Percentiles rank a stretch among this genome's conserved stretches.
Evolutionary conservation across 2,329 filamentous ascomycete genomes (phyloP).

Genomic region (Ophiognomonia clavigignenti-juglandacearum): DNA sequence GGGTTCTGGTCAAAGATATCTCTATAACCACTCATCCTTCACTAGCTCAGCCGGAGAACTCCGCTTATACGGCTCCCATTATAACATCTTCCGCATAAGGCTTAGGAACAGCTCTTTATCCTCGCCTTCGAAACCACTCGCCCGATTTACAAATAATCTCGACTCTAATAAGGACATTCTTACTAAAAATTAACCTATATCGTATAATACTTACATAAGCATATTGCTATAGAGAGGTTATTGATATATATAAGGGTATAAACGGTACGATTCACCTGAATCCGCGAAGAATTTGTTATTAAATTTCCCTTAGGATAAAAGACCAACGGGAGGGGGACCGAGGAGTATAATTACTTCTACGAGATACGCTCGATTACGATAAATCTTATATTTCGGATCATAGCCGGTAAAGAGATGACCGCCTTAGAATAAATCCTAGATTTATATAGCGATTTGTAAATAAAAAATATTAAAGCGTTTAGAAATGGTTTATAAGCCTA

Average conservation of each 20-base stretch:
- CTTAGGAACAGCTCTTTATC: slow-evolving; percentile 26
- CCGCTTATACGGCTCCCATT: slow-evolving; percentile 29
- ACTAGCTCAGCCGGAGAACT: slow-evolving; percentile 25
- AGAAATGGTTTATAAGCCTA: not conserved
- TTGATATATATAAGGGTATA: too few relatives aligned
- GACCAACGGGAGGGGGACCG: not conserved
- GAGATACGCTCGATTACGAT: slow-evolving; percentile 1
- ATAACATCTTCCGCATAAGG: slow-evolving; percentile 32
- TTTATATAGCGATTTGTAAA: not conserved
- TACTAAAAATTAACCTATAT: slow-evolving; percentile 24
- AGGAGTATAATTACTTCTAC: not conserved
- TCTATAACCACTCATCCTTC: slow-evolving; percentile 16
- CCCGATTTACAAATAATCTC: slow-evolving; percentile 29
- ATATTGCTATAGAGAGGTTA: too few relatives aligned
- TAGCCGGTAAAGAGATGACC: not conserved
- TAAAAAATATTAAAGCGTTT: not conserved
- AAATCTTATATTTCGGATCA: not conserved
- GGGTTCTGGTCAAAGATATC: not conserved
- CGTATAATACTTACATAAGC: too few relatives aligned
- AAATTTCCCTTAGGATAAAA: not conserved
- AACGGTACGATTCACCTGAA: not conserved
- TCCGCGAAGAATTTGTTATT: not conserved
- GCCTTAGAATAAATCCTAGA: not conserved
- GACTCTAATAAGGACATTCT: slow-evolving; percentile 19
- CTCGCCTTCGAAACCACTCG: slow-evolving; percentile 30